Evolutionary conservation across 345 rosid genomes (phyloP).

Genomic region (Boechera divaricarpa): DNA sequence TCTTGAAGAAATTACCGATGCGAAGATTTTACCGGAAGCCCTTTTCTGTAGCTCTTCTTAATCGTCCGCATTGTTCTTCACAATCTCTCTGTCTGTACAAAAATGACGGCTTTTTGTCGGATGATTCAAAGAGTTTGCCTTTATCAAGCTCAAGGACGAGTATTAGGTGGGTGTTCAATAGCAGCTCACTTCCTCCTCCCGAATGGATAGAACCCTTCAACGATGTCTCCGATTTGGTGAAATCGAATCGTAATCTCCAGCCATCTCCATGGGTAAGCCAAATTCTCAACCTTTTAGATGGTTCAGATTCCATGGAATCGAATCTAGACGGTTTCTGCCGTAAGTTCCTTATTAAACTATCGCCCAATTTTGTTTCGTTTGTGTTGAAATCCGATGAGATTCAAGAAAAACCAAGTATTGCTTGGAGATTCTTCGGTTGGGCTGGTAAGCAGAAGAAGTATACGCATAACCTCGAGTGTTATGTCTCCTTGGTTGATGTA

Average conservation of each 20-base stretch:
- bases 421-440: conserved; percentile 76
- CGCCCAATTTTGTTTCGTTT: conserved; percentile 72
- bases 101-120: conserved; percentile 41
- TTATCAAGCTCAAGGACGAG: conserved; percentile 35
- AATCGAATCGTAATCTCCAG: conserved; percentile 44
- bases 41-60: conserved; percentile 34
- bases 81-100: conserved; percentile 22
- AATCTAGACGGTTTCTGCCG: conserved; percentile 61
- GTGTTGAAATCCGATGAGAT: conserved; percentile 59
- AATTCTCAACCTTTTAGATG: conserved; percentile 66
- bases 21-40: conserved; percentile 39
- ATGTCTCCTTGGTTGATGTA: conserved; percentile 66
- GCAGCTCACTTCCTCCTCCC: conserved; percentile 67
- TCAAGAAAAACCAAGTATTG: conserved; percentile 51
- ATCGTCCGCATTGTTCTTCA: conserved; percentile 30
- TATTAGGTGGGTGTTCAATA: conserved; percentile 50
- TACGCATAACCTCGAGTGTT: conserved; percentile 70
- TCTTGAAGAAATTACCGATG: conserved; percentile 47
- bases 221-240: conserved; percentile 69
- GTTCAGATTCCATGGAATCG: conserved; percentile 70
- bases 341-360: conserved; percentile 67
- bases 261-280: conserved; percentile 82
- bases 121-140: conserved; percentile 31
- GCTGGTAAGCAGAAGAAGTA: conserved; percentile 79
- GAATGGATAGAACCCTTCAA: conserved; percentile 85